Evolutionary conservation across 2,329 filamentous ascomycete species (phyloP).

Genomic region (Fusarium citri): DNA sequence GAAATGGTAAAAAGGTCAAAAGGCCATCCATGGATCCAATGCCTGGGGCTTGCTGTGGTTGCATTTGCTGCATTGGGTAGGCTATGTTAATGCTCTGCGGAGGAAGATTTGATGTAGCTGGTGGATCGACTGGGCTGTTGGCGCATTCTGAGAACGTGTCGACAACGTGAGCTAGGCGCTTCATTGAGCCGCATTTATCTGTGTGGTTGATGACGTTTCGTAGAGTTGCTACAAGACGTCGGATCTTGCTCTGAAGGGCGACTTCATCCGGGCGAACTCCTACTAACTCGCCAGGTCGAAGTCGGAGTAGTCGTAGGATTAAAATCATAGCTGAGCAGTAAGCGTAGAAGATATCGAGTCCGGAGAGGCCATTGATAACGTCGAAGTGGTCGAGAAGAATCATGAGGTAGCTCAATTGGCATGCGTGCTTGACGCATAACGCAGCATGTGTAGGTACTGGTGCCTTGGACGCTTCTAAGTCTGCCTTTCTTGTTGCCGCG

Average conservation of each 20-base stretch:
- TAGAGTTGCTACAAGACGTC: constrained; percentile 17
- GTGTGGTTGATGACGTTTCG: constrained; percentile 39
- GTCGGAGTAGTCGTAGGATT: constrained; percentile 24
- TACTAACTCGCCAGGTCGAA: background rate
- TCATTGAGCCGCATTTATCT: constrained; percentile 49
- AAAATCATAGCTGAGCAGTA: constrained; percentile 51
- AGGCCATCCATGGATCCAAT: constrained; percentile 35
- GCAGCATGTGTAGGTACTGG: constrained; percentile 13
- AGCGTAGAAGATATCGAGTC: constrained; percentile 52
- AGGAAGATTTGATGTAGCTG: background rate
- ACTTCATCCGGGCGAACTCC: constrained; percentile 6
- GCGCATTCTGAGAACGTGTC: constrained; percentile 46
- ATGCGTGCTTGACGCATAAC: constrained; percentile 46
- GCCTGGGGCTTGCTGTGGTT: background rate
- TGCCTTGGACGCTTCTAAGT: background rate
- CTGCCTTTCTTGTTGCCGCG: constrained; percentile 9
- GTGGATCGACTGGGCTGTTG: constrained; percentile 21
- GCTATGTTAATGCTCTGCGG: background rate
- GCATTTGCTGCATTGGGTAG: constrained; percentile 14
- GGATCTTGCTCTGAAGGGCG: constrained; percentile 18
- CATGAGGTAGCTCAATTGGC: constrained; percentile 48
- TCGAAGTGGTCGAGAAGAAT: constrained; percentile 50
- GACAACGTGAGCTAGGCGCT: constrained; percentile 44
- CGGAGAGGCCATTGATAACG: constrained; percentile 50
- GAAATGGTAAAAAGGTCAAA: constrained; percentile 26